Evolutionary conservation across 371 early-diverging fungal species (phyloP).

Genomic region (Nematocida ironsii): DNA sequence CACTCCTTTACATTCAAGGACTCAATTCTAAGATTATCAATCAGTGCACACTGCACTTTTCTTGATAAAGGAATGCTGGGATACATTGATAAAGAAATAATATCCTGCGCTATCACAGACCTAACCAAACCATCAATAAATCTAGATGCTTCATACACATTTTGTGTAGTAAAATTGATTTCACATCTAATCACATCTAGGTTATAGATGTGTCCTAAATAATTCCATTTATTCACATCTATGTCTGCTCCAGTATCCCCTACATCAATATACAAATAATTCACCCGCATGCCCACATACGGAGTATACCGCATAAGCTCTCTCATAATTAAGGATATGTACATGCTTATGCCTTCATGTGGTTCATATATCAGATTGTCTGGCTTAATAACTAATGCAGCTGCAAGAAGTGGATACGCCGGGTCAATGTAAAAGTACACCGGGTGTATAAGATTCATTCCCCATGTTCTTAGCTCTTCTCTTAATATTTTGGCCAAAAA

Average conservation of each 20-base stretch:
- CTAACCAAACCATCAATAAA: slow-evolving; percentile 1
- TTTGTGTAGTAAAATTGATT: background rate
- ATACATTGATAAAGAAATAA: slow-evolving; percentile 13
- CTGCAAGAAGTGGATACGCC: slow-evolving; percentile 1
- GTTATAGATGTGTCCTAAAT: background rate
- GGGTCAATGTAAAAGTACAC: slow-evolving; percentile 11
- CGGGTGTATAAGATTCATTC: background rate
- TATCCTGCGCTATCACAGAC: slow-evolving; percentile 8
- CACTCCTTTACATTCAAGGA: slow-evolving; percentile 1
- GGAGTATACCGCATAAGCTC: background rate
- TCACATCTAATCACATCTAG: slow-evolving; percentile 10
- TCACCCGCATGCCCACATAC: background rate
- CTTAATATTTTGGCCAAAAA: background rate
- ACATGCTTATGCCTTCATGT: background rate
- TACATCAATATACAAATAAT: slow-evolving; percentile 15
- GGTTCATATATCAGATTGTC: no score
- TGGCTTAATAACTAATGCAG: slow-evolving; percentile 10
- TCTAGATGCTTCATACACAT: background rate
- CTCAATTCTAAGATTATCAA: slow-evolving; percentile 4
- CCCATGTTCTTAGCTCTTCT: slow-evolving; percentile 6
- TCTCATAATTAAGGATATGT: background rate
- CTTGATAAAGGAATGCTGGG: background rate
- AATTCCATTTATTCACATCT: background rate
- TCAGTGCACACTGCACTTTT: background rate
- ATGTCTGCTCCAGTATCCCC: background rate